These are phyloP conservation scores for Phytophthora palmivora DNA, from an alignment of 352 stramenopile genomes.

Conservation along the genomic window DNA sequence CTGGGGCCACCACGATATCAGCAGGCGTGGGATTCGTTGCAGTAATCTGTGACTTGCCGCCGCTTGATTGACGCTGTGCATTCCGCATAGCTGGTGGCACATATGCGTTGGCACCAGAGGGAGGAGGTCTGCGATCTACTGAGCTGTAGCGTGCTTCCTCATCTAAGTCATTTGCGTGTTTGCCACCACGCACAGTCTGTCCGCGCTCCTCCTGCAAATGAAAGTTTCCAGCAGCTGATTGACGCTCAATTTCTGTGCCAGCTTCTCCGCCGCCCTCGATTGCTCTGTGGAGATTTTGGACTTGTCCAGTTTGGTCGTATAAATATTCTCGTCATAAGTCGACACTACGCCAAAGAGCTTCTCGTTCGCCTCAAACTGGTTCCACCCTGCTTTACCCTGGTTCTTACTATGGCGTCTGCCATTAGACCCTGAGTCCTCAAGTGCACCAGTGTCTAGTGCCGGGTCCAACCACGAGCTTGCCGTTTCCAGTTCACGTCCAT, in stretches of 20 bases:
- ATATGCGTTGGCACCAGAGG: constrained; percentile 51
- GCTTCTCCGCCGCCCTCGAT: constrained; percentile 88
- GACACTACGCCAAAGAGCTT: constrained; percentile 96
- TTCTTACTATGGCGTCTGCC: constrained; percentile 39
- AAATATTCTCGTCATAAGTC: constrained; percentile 97
- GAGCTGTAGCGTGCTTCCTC: constrained; percentile 97
- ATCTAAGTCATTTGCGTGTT: constrained; percentile 72
- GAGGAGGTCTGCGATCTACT: constrained; percentile 65
- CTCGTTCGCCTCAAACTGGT: constrained; percentile 98
- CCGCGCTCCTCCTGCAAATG: constrained; percentile 96
- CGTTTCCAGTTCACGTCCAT: constrained; percentile 66
- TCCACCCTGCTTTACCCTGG: constrained; percentile 75
- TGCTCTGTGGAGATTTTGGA: constrained; percentile 90
- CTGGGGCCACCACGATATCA: constrained; percentile 12
- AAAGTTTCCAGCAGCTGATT: constrained; percentile 89
- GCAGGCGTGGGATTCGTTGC: constrained; percentile 15
- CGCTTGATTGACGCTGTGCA: constrained; percentile 48
- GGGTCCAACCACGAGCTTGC: constrained; percentile 86
- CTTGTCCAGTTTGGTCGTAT: constrained; percentile 98
- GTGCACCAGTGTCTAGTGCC: constrained; percentile 73
- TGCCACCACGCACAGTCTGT: constrained; percentile 37
- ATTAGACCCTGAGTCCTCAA: constrained; percentile 53
- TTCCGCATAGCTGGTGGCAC: constrained; percentile 74
- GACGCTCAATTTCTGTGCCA: constrained; percentile 95
- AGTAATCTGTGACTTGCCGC: constrained; percentile 33